Base-by-base conservation (phyloP, 2,329 filamentous ascomycete genomes). In the Blastomyces emzantsi region DNA sequence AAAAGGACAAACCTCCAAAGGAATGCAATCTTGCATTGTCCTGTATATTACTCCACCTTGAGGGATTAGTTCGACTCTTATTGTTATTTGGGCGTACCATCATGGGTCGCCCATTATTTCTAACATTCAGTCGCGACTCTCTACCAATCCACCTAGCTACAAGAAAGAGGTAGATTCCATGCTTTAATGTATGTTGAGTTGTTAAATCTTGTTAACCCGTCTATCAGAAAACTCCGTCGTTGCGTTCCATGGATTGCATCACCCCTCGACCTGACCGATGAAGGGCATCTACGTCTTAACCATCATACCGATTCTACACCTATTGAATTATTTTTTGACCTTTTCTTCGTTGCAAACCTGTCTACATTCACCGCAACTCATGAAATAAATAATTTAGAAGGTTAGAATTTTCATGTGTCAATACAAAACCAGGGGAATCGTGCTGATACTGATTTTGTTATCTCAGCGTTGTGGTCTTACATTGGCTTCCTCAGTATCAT, bases 271-370 rank as follows among this genome's bases (percentile, higher is more conserved):
- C 64, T 67, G 49, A 69, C 66, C 22, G 66, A 68, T 51, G 67
- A 63, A 28, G 63, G 67, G 60, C 41, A 49, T 49, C 73, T 73
- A 9, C 72, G 69, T 51, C 77, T 81, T 60, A 74, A 76, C 62
- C 73, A 74, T 33, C 76, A 78, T 65, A 72, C 74, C n/a, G 82
- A 83, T 70, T 80, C 82, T 9, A 83, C 78, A 2, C 79, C 81
- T n/a, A 78, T 82, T 55, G 80, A 85, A 69, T 75, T 85, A 2
- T 85, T 85, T 70, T 85, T 83, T 67, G 83, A 85, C 70, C 73
- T 86, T 0, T 85, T 85, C 69, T 83, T 85, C 64, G 83, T 87
- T 6, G 85, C 85, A 63, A 88, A 87, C 67, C 76, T 88, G 62
- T 84, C 83, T 5, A 85, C 86, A 17, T 88, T 88, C 69, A 84